These are phyloP conservation scores for Podospora fimiseda DNA, from an alignment of 495 filamentous ascomycete species.

Conservation along the genomic window DNA sequence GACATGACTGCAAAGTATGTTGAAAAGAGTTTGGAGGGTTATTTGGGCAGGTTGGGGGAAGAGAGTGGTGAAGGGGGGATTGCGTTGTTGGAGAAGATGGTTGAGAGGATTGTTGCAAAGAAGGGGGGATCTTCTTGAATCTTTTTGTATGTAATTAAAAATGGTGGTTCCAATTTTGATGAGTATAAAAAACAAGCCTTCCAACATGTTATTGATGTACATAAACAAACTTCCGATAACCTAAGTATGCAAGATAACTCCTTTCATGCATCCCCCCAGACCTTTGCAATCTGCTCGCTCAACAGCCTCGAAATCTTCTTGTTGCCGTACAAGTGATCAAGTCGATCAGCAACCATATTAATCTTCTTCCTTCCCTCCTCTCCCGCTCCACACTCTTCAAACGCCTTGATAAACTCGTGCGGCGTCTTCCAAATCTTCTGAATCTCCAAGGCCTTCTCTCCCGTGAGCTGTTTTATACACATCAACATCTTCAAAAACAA, in stretches of 20 bases:
- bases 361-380: constrained; percentile 43
- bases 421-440: constrained; percentile 71
- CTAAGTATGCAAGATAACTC: too few species aligned
- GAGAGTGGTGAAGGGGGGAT: constrained; percentile 47
- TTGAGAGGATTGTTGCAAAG: constrained; percentile 69
- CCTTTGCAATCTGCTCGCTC: constrained; percentile 64
- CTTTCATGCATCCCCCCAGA: constrained; percentile 51
- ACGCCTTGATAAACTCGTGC: constrained; percentile 60
- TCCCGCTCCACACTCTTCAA: constrained; percentile 43
- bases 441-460: constrained; percentile 77
- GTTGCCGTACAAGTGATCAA: constrained; percentile 54
- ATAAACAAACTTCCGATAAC: too few species aligned
- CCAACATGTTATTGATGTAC: too few species aligned
- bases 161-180: too few species aligned
- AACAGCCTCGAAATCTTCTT: constrained; percentile 61
- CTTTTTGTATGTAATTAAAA: too few species aligned
- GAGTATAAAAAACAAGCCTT: too few species aligned
- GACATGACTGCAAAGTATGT: constrained; percentile 99
- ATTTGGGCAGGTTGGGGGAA: constrained; percentile 45
- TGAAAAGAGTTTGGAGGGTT: constrained; percentile 83
- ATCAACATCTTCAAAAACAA: constrained; percentile 83
- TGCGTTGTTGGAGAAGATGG: constrained; percentile 76
- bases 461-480: constrained; percentile 70
- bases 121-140: too few species aligned
- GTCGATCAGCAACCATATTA: constrained; percentile 46